These are phyloP conservation scores for Isoetes engelmannii DNA, from an alignment of 83 land plant species.

Conservation along the genomic window DNA sequence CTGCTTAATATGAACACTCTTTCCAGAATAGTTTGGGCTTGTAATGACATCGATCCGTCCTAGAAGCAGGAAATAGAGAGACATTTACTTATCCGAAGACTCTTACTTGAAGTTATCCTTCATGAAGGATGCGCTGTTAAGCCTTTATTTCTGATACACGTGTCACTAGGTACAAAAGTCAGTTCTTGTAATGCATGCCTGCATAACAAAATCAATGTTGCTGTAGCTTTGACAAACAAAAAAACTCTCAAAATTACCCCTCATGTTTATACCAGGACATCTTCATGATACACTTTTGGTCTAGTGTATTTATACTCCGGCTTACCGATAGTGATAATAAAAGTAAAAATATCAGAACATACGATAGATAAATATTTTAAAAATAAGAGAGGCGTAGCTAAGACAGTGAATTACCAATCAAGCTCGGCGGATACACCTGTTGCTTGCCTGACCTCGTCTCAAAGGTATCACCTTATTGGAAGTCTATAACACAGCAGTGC, in stretches of 20 bases:
- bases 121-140: not conserved
- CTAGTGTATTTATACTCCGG: constrained; percentile 77
- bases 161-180: constrained; percentile 89
- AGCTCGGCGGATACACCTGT: constrained; percentile 79
- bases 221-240: not conserved
- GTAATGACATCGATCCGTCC: constrained; percentile 74
- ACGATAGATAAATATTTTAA: not conserved
- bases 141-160: constrained; percentile 45
- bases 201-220: constrained; percentile 3
- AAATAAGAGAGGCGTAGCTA: not conserved
- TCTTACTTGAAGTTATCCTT: not conserved
- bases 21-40: constrained; percentile 98
- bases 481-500: no score
- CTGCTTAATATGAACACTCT: constrained; percentile 93
- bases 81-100: constrained; percentile 6
- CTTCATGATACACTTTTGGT: constrained; percentile 55
- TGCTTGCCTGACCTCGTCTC: constrained; percentile 47
- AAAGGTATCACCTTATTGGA: no score
- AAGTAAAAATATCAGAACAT: constrained; percentile 24
- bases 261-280: constrained; percentile 50
- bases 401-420: constrained; percentile 53
- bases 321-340: constrained; percentile 64
- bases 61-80: constrained; percentile 23
- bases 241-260: constrained; percentile 28
- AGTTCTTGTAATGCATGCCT: constrained; percentile 97